phyloP scores from a whole-genome alignment of 139 green algal species.

The Nannochloris sp. region DNA sequence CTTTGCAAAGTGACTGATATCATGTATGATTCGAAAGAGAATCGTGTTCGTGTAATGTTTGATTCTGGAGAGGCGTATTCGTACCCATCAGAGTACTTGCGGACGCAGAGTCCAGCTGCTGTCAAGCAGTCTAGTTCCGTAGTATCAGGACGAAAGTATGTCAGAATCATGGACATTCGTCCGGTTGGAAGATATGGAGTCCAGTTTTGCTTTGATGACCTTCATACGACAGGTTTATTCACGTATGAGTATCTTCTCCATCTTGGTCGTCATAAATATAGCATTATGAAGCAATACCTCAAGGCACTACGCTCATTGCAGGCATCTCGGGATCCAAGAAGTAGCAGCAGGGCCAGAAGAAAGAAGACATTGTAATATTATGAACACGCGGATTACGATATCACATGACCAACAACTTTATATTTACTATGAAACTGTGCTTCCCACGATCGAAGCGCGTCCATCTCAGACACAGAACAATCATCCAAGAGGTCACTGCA shows the following conservation, averaged over 20 bases:
- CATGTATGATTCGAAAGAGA: too few relatives aligned
- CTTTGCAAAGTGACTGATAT: too few relatives aligned
- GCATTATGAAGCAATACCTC: slow-evolving; percentile 23
- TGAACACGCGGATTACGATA: background rate
- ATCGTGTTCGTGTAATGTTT: too few relatives aligned
- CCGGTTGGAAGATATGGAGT: slow-evolving; percentile 46
- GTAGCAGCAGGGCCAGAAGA: too few relatives aligned
- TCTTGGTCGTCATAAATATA: slow-evolving; percentile 29
- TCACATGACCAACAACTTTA: slow-evolving; percentile 36
- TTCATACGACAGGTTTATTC: slow-evolving; percentile 46
- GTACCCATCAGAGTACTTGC: slow-evolving; percentile 15
- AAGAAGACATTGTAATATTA: too few relatives aligned
- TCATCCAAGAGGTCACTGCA: slow-evolving; percentile 52
- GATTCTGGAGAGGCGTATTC: slow-evolving; percentile 10
- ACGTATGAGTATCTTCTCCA: slow-evolving; percentile 44
- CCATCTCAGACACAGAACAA: slow-evolving; percentile 43
- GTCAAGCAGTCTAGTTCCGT: background rate
- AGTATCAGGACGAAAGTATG: slow-evolving; percentile 35
- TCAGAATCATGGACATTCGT: slow-evolving; percentile 51
- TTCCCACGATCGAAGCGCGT: slow-evolving; percentile 66
- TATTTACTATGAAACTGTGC: slow-evolving; percentile 66
- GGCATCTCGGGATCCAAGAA: slow-evolving; percentile 15
- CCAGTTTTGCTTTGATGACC: slow-evolving; percentile 45
- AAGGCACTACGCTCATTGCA: background rate
- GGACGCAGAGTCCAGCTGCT: slow-evolving; percentile 14